Base-by-base conservation (phyloP, 768 basidiomycete genomes). In the Amanita inopinata region DNA sequence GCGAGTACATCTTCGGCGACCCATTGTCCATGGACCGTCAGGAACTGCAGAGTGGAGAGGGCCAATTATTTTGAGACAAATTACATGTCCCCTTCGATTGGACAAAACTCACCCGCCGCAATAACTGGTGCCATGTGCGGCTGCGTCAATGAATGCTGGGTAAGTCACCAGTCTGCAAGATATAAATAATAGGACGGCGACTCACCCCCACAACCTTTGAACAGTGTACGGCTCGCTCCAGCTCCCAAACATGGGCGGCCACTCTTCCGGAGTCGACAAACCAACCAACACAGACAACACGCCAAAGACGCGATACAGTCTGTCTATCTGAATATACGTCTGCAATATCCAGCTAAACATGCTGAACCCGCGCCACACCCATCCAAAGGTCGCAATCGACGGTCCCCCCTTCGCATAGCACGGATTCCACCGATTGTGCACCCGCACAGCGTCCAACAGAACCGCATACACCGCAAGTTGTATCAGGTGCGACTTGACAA, bases 111-210 rank as follows among this genome's bases (percentile, higher is more conserved):
- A 56, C 54, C 22, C 54, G 40, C 25, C 56, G 51, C 18, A 57
- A 31, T 10, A 54, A 31, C 32, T 57, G 56, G 37, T 57, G 56
- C 56, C 56, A 57, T 9, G 50, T 52, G 19, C 49, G 53, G 30
- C 52, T 56, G 17, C 42, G 6, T 46, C 33, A 23, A 40, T n/a
- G 15, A 31, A 5, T 38, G n/a, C n/a, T n/a, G n/a, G n/a, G n/a
- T n/a, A n/a, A n/a, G n/a, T n/a, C n/a, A n/a, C n/a, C 28, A 46
- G 14, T 30, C 17, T 14, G 25, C 30, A 14, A 12, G 7, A 15
- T 1, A 23, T 23, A 18, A 17, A 18, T 23, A 24, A 33, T 15
- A 3, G 30, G 15, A 37, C n/a, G 33, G 4, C 24, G 23, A 48
- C 47, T 17, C 27, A 53, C 53, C 56, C 51, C 57, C 57, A 59